A percentile compares a stretch with the other conserved stretches of the same genome.
phyloP scores from a whole-genome alignment of 306 rosid genomes.

The Arachis hypogaea region DNA sequence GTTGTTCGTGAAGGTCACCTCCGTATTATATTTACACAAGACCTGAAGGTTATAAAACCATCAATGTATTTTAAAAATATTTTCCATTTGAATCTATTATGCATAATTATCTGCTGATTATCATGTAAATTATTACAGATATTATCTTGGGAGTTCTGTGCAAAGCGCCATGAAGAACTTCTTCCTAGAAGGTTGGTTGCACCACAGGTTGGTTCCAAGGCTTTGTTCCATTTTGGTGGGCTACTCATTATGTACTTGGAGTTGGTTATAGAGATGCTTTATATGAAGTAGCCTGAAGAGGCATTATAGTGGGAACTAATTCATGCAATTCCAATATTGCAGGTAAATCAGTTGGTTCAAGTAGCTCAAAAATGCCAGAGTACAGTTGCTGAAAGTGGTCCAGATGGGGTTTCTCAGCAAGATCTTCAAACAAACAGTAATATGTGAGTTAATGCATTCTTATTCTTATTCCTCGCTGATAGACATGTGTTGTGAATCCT shows the following conservation, averaged over 20 bases:
- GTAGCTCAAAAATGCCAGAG: conserved; percentile 93
- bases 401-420: conserved; percentile 89
- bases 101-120: conserved; percentile 6
- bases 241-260: too few species aligned
- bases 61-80: not conserved
- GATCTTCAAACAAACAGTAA: conserved; percentile 90
- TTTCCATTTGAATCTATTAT: conserved; percentile 13
- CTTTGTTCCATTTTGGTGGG: too few species aligned
- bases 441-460: conserved; percentile 61
- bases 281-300: not conserved
- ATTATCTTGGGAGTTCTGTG: conserved; percentile 95
- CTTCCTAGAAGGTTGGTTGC: conserved; percentile 93
- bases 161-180: conserved; percentile 94
- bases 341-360: conserved; percentile 92
- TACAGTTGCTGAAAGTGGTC: conserved; percentile 84
- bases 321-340: conserved; percentile 39
- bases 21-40: conserved; percentile 83
- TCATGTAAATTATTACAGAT: conserved; percentile 58
- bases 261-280: too few species aligned
- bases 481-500: conserved; percentile 11
- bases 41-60: conserved; percentile 66
- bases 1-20: conserved; percentile 99
- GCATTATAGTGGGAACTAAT: conserved; percentile 1
- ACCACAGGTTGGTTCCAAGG: conserved; percentile 66
- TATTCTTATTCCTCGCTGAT: not conserved